Evolutionary conservation across 176 grass and related monocot species (phyloP).

Genomic region (Alopecurus myosuroides): DNA sequence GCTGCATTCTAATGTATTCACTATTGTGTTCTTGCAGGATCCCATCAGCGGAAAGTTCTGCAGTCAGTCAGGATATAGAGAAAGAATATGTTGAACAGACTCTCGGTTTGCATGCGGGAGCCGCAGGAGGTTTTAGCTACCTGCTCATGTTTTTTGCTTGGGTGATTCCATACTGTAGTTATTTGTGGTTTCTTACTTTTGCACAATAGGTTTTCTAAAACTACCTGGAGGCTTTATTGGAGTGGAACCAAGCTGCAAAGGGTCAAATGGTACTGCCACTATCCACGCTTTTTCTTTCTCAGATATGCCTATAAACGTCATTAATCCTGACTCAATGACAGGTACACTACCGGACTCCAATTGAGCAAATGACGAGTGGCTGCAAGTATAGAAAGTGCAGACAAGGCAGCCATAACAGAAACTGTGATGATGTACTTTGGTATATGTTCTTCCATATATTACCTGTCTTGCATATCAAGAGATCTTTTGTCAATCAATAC

Average conservation of each 20-base stretch:
- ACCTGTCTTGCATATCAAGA: neutral
- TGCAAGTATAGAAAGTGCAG: slow-evolving; percentile 45
- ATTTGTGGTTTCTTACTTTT: too few species aligned
- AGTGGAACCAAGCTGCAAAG: slow-evolving; percentile 50
- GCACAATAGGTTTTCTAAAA: neutral
- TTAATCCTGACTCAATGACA: slow-evolving; percentile 23
- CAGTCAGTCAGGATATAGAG: slow-evolving; percentile 41
- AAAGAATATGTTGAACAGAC: slow-evolving; percentile 69
- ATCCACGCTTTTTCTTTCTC: too few species aligned
- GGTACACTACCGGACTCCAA: slow-evolving; percentile 24
- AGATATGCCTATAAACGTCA: too few species aligned
- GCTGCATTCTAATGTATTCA: neutral
- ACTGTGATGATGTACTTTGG: neutral
- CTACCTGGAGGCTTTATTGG: slow-evolving; percentile 63
- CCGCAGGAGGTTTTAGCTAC: slow-evolving; percentile 60
- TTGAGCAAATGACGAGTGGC: slow-evolving; percentile 60
- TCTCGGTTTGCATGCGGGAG: slow-evolving; percentile 56
- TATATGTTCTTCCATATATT: neutral
- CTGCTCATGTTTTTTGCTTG: neutral
- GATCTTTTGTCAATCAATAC: neutral
- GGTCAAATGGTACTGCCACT: slow-evolving; percentile 8
- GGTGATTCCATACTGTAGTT: neutral
- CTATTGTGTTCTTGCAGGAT: slow-evolving; percentile 44
- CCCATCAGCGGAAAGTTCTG: slow-evolving; percentile 55
- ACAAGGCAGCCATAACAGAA: slow-evolving; percentile 35